These are phyloP conservation scores for Naganishia friedmannii DNA, from an alignment of 768 basidiomycete genomes.

Conservation along the genomic window DNA sequence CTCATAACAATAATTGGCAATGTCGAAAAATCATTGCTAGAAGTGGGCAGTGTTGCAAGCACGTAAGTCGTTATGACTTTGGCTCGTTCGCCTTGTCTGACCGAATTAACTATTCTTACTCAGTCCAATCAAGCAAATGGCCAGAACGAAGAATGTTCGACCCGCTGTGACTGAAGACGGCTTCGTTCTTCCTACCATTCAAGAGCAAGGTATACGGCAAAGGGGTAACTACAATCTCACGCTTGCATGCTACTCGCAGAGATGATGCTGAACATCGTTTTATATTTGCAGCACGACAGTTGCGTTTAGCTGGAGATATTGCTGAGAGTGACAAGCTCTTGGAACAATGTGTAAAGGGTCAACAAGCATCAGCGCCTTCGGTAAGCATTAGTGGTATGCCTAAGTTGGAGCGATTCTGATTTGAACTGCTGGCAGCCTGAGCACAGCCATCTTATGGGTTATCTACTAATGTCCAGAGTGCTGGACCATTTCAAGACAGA, in stretches of 20 bases:
- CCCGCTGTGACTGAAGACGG: constrained; percentile 25
- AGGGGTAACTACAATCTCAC: constrained; percentile 38
- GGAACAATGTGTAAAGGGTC: neutral
- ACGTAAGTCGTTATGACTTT: constrained; percentile 5
- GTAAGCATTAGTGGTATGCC: neutral
- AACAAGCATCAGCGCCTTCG: neutral
- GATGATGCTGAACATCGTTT: neutral
- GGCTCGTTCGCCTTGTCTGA: neutral
- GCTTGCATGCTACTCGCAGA: neutral
- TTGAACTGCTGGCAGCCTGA: neutral
- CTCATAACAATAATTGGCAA: constrained; percentile 50
- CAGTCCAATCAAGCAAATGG: constrained; percentile 18
- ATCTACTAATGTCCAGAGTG: constrained; percentile 61
- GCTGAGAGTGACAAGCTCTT: constrained; percentile 1
- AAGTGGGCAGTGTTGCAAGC: constrained; percentile 35
- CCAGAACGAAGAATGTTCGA: neutral
- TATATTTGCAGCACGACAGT: neutral
- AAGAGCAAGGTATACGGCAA: constrained; percentile 43
- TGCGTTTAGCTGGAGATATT: constrained; percentile 10
- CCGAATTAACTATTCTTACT: neutral
- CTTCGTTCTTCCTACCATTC: constrained; percentile 35
- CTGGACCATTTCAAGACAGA: constrained; percentile 76
- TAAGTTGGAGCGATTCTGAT: too few relatives aligned
- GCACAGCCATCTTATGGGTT: constrained; percentile 54
- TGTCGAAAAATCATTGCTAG: constrained; percentile 55